Percentiles rank a stretch among this genome's conserved stretches.
Evolutionary conservation across 2,329 filamentous ascomycete genomes (phyloP).

Genomic region (Clathrospora elynae): DNA sequence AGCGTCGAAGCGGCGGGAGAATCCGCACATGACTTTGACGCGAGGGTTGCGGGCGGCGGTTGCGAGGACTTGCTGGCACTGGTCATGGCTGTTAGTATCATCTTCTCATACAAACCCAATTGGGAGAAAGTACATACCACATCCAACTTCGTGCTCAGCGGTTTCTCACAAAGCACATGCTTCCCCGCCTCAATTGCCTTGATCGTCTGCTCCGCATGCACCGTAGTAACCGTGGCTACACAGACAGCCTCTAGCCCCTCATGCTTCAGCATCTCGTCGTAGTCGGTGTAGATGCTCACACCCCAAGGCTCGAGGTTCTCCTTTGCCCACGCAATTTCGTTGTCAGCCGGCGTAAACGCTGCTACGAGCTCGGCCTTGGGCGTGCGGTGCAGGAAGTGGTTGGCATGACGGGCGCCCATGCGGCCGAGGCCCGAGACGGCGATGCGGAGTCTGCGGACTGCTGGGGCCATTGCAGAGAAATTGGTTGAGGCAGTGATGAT

Average conservation of each 20-base stretch:
- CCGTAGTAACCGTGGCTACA: constrained; percentile 60
- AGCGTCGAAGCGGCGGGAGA: constrained; percentile 69
- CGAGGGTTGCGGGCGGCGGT: constrained; percentile 61
- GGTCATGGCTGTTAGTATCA: no score
- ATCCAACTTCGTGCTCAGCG: constrained; percentile 63
- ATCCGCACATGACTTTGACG: constrained; percentile 70
- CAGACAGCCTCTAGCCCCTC: constrained; percentile 61
- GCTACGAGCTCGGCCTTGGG: constrained; percentile 55
- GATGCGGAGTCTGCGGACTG: constrained; percentile 50
- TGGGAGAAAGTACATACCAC: constrained; percentile 54
- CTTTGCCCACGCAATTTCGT: constrained; percentile 56
- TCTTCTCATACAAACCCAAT: no score
- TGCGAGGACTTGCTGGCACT: constrained; percentile 66
- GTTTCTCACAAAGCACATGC: constrained; percentile 66
- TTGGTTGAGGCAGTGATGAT: background rate
- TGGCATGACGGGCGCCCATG: constrained; percentile 57
- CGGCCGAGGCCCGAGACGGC: constrained; percentile 56
- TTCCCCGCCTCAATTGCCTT: constrained; percentile 60
- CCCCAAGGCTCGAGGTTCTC: constrained; percentile 58
- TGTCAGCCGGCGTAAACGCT: constrained; percentile 53
- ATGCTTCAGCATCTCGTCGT: constrained; percentile 63
- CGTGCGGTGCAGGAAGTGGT: constrained; percentile 54
- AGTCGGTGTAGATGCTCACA: constrained; percentile 59
- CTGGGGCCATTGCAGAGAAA: constrained; percentile 38
- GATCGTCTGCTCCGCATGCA: constrained; percentile 63